phyloP scores from a whole-genome alignment of 805 yeast genomes.

The Candida oleophila region DNA sequence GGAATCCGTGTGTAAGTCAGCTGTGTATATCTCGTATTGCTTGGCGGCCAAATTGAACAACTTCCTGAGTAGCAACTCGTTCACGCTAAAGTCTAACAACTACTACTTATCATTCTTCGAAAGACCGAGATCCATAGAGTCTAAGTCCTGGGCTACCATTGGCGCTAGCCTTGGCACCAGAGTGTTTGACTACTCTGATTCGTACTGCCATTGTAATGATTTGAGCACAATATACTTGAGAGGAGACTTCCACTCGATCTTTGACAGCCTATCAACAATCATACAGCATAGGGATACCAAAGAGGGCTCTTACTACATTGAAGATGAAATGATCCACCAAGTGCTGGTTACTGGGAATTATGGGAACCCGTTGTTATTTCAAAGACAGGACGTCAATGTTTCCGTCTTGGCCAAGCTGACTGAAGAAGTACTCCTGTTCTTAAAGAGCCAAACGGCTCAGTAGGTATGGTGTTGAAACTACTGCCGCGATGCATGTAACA shows the following conservation, averaged over 20 bases:
- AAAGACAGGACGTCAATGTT: slow-evolving; percentile 7
- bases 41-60: slow-evolving; percentile 27
- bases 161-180: not conserved
- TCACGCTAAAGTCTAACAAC: slow-evolving; percentile 33
- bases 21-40: slow-evolving; percentile 25
- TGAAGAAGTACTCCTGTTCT: slow-evolving; percentile 1
- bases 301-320: slow-evolving; percentile 8
- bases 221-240: slow-evolving; percentile 8
- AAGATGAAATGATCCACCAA: slow-evolving; percentile 14
- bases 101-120: slow-evolving; percentile 16
- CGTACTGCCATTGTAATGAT: not conserved
- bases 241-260: slow-evolving; percentile 21
- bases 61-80: slow-evolving; percentile 16
- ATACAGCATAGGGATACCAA: not conserved
- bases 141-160: not conserved
- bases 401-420: not conserved
- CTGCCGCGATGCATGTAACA: no score
- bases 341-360: slow-evolving; percentile 14
- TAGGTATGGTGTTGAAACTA: not conserved
- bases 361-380: slow-evolving; percentile 17
- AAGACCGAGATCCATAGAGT: not conserved
- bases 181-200: slow-evolving; percentile 3
- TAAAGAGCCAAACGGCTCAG: not conserved
- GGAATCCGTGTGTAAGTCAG: slow-evolving; percentile 20
- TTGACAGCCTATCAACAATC: slow-evolving; percentile 11